Evolutionary conservation across 2,329 filamentous ascomycete species (phyloP), one percentile per base, ranked within the genome.

Genomic region (Fusarium sp.): DNA sequence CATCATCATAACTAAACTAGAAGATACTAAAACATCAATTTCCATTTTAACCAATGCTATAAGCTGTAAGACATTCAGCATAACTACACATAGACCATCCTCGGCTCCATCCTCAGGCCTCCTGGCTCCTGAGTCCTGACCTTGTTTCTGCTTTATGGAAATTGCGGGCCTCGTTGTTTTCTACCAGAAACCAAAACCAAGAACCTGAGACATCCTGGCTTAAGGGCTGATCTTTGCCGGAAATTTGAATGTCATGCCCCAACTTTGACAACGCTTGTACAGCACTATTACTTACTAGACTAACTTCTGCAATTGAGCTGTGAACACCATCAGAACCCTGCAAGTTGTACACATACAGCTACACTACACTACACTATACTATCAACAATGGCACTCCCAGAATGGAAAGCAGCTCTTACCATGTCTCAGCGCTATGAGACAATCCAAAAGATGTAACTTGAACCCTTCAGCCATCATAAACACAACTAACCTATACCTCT

Each of bases 381-480:
- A 66, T 52, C 71, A 25, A 70, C 61, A n/a, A 53, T 70, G 18
- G 21, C 65, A 13, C 25, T 65, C 21, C 61, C 66, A 5, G 77
- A 78, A 34, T 90, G 89, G 89, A 85, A 81, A 72, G 76, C 76
- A 23, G 78, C 79, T 4, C 77, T 91, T 61, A 84, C 85, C 12
- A 89, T 89, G 37, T 83, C 86, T 14, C 86, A 89, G 55, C 84
- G 91, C 58, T 88, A 91, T 77, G 85, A 86, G 58, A 86, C 84
- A 62, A 89, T 93, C 52, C 84, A 90, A 70, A 85, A 81, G 61
- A 77, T 81, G 79, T 79, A 72, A 66, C 71, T 31, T 30, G 13
- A 21, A 11, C 26, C 25, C 8, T 52, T n/a, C 9, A 16, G 13
- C 7, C 10, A 7, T 28, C 13, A 41, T 6, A 13, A 21, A 26